Evolutionary conservation across 768 basidiomycete genomes (phyloP).

Genomic region (Sarcodon aspratus): DNA sequence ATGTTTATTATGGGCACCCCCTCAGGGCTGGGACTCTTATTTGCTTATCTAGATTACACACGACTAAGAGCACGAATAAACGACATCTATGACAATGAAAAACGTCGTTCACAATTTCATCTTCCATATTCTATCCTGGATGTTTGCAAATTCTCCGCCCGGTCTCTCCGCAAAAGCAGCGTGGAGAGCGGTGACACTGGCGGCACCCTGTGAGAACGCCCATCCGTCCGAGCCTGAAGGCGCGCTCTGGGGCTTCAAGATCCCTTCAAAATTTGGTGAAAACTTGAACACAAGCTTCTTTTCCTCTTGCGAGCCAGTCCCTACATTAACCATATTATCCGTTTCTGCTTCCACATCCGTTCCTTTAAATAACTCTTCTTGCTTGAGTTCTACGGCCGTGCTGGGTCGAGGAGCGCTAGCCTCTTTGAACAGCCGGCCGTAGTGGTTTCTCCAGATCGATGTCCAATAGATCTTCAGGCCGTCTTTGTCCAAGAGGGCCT

Average conservation of each 20-base stretch:
- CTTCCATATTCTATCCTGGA: slow-evolving; percentile 39
- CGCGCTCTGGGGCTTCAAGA: slow-evolving; percentile 54
- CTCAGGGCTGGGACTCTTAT: background rate
- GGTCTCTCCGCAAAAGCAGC: slow-evolving; percentile 63
- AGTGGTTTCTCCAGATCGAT: slow-evolving; percentile 74
- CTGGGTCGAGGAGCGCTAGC: slow-evolving; percentile 15
- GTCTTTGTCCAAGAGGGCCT: slow-evolving; percentile 43
- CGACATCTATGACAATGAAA: background rate
- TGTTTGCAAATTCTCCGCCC: slow-evolving; percentile 14
- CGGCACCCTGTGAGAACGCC: slow-evolving; percentile 61
- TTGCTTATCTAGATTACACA: background rate
- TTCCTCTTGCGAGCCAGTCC: slow-evolving; percentile 10
- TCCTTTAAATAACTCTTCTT: slow-evolving; percentile 18
- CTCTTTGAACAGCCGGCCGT: slow-evolving; percentile 68
- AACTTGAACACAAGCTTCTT: slow-evolving; percentile 59
- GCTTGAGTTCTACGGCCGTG: slow-evolving; percentile 10
- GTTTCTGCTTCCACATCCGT: slow-evolving; percentile 8
- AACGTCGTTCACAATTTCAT: slow-evolving; percentile 36
- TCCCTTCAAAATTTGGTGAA: slow-evolving; percentile 54
- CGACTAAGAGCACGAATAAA: background rate
- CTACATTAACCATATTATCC: slow-evolving; percentile 3
- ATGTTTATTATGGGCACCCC: background rate
- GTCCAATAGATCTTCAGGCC: slow-evolving; percentile 73
- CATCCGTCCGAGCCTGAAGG: slow-evolving; percentile 76
- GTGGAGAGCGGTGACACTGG: slow-evolving; percentile 69